A percentile compares a stretch with the other conserved stretches of the same genome.
Conservation (phyloP, 2,329 filamentous ascomycete genomes). For the Endocalyx cinctus region DNA sequence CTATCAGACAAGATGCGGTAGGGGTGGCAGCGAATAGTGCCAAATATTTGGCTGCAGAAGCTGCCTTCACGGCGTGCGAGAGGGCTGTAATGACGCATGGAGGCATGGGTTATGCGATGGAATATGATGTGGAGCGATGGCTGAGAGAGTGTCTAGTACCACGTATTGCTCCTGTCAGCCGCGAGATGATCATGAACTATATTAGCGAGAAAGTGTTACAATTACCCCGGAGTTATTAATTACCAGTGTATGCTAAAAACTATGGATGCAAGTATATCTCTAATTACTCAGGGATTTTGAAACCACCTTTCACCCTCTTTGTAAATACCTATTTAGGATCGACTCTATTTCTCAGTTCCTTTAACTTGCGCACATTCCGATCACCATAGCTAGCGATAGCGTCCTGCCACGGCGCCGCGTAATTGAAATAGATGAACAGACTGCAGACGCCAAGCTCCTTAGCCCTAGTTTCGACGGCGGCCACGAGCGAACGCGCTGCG, state of each 20-base stretch:
- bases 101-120: slow-evolving; percentile 61
- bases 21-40: slow-evolving; percentile 65
- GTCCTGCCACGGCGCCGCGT: slow-evolving; percentile 2
- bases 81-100: slow-evolving; percentile 55
- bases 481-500: too few species aligned
- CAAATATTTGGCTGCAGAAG: slow-evolving; percentile 66
- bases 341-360: background rate
- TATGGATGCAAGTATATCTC: too few species aligned
- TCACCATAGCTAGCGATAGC: slow-evolving; percentile 3
- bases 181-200: slow-evolving; percentile 75
- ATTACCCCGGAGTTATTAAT: slow-evolving; percentile 63
- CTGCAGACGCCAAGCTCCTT: background rate
- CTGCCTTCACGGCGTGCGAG: slow-evolving; percentile 59
- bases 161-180: slow-evolving; percentile 58
- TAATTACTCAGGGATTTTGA: slow-evolving; percentile 5
- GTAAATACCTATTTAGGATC: slow-evolving; percentile 2
- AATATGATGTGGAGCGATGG: slow-evolving; percentile 63
- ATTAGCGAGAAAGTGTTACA: slow-evolving; percentile 64
- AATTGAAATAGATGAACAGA: slow-evolving; percentile 4
- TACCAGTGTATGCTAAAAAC: too few species aligned
- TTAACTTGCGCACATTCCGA: background rate
- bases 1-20: slow-evolving; percentile 50
- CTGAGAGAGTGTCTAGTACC: slow-evolving; percentile 62
- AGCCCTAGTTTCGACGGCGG: slow-evolving; percentile 10
- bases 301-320: slow-evolving; percentile 1